Percentiles rank a stretch among this genome's conserved stretches.
These are phyloP conservation scores for Ascoidea tarda DNA, from an alignment of 805 yeast genomes.

Conservation along the genomic window DNA sequence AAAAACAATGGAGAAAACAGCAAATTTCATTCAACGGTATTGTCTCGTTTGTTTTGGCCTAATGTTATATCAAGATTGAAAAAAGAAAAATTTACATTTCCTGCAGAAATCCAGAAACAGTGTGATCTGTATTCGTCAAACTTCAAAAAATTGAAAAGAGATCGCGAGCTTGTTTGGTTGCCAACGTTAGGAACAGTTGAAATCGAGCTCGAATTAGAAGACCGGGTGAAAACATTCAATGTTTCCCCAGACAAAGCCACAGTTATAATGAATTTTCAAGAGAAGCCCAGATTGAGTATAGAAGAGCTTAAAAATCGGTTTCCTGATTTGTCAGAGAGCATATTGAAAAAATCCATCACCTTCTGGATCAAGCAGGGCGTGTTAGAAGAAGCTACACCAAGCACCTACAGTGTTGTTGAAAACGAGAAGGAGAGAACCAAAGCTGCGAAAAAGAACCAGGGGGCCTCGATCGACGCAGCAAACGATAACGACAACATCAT, in stretches of 20 bases:
- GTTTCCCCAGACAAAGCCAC: conserved; percentile 65
- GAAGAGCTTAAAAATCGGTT: conserved; percentile 3
- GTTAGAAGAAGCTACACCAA: conserved; percentile 24
- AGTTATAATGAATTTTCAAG: conserved; percentile 36
- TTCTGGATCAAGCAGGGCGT: conserved; percentile 59
- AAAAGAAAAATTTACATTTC: conserved; percentile 32
- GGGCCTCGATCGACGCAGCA: background rate
- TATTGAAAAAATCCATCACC: conserved; percentile 19
- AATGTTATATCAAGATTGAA: conserved; percentile 9
- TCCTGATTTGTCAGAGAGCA: background rate
- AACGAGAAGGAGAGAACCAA: conserved; percentile 11
- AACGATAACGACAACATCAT: conserved; percentile 4
- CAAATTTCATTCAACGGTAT: conserved; percentile 38
- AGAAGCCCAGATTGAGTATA: background rate
- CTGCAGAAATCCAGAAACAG: conserved; percentile 25
- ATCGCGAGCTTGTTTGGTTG: conserved; percentile 42
- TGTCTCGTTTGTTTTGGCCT: conserved; percentile 82
- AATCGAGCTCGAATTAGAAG: conserved; percentile 41
- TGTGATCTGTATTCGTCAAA: conserved; percentile 28
- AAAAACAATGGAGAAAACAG: conserved; percentile 2
- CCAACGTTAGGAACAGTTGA: conserved; percentile 50
- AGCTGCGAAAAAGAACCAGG: background rate
- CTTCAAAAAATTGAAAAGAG: conserved; percentile 33
- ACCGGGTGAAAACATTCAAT: conserved; percentile 23
- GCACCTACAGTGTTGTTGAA: conserved; percentile 28